Evolutionary conservation across 371 early-diverging fungal genomes (phyloP), one percentile per base, ranked within the genome.

Genomic region (Batkoa obscura): DNA sequence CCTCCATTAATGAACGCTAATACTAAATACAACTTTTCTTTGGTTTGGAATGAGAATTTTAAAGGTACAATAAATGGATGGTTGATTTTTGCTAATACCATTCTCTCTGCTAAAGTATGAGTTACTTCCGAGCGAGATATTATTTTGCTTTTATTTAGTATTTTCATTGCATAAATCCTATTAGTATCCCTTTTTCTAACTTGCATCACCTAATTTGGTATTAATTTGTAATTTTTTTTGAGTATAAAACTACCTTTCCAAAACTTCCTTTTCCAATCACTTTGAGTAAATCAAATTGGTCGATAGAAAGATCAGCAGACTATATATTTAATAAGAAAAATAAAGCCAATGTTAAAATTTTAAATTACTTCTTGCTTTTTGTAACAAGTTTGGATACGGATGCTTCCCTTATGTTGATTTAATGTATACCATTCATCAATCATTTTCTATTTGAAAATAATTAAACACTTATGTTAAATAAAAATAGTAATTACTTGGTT

Each of bases 151-250:
- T 99, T 98, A 55, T 80, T 79, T 53, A 95, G 65, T 39, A 93
- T 89, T 68, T 99, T 99, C 86, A 99, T 87, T 49, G 98, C 98
- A 66, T 96, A 94, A 66, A 93, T 89, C 55, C 92, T 84, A 59
- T 80, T 81, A 15, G 91, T 90, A 64, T 92, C 90, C 59, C 82
- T 82, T 68, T 95, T 90, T 45, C 90, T 83, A 30, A 93, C 93
- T 66, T 93, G 92, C 78, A 92, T 88, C 10, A 97, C 87, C 76
- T 75, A 58, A 17, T 41, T 50, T 23, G 5, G 9, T 23, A 31
- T 47, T 12, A 41, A 37, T 15, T 43, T 43, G 33, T 58, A 33
- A 17, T 34, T 12, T 32, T 43, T 3, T 10, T 32, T 17, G 23
- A 43, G 13, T 33, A 33, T 17, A 36, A 38, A 17, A 48, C 54